Evolutionary conservation across 805 yeast species (phyloP), one percentile per base, ranked within the genome.

Genomic region (Wickerhamomyces kurtzmanii): DNA sequence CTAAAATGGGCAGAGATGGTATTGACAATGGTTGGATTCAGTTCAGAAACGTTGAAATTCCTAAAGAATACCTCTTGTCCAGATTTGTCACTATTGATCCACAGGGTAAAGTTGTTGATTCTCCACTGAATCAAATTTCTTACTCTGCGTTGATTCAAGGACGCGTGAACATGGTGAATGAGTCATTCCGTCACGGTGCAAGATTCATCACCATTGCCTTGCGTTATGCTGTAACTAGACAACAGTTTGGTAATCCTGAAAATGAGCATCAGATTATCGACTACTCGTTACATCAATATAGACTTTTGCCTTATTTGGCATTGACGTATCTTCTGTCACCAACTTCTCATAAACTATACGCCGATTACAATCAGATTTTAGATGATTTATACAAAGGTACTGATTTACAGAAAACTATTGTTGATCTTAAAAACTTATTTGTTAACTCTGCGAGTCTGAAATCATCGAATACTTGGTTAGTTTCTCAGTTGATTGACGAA

Each of bases 1-100:
- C 81, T 38, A 87, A 87, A 59, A 85, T 87, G 94, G 96, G 96
- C 30, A 69, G 96, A 47, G 91, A 86, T 47, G 96, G 94, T 32
- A 82, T 87, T 40, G 96, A 87, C 49, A 87, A 87, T 53, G 96
- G 96, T 30, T 87, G 96, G 96, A 83, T 87, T 46, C 96, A 86
- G 57, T 87, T 82, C 58, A 65, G 81, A 27, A 66, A 77, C 42
- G 96, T 85, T 28, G 66, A 75, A 28, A 81, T 87, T 37, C 96
- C 96, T 31, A 70, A 86, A 36, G 77, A 69, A 49, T 81, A 68
- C 55, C 75, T 87, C 91, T 62, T 87, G 44, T 75, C 76, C 54
- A 82, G 77, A 53, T 86, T 77, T 56, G 71, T 86, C 29, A 68
- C 73, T 47, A 83, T 87, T 30, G 66, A 69, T 24, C 55, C 65